Percentiles rank a stretch among this genome's conserved stretches.
Conservation (phyloP, 2,329 filamentous ascomycete species). For the Fusarium poae region DNA sequence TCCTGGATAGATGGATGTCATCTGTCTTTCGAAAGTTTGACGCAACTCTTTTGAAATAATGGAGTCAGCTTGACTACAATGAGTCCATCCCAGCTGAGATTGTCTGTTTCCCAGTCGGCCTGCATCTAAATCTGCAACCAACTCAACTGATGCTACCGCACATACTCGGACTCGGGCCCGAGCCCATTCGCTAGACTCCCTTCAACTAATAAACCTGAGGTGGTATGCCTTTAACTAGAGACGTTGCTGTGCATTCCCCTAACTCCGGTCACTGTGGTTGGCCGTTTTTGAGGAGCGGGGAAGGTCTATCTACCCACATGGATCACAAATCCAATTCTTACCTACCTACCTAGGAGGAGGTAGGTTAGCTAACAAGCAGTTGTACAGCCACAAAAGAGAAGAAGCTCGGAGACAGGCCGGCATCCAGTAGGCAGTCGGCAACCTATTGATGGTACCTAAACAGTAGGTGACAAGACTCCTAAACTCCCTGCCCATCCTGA, state of each 20-base stretch:
- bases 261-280: slow-evolving; percentile 23
- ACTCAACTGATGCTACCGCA: neutral
- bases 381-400: neutral
- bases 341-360: no score
- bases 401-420: neutral
- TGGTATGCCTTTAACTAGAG: neutral
- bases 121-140: slow-evolving; percentile 1
- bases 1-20: slow-evolving; percentile 1
- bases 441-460: no score
- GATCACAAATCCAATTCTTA: slow-evolving; percentile 4
- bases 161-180: neutral
- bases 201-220: neutral
- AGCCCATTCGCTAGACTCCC: slow-evolving; percentile 5
- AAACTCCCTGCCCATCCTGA: neutral
- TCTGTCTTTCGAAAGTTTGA: slow-evolving; percentile 8
- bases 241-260: slow-evolving; percentile 3
- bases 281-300: slow-evolving; percentile 19
- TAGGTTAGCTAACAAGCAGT: no score
- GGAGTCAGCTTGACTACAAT: slow-evolving; percentile 5
- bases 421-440: neutral
- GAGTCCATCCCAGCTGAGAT: neutral
- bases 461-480: neutral
- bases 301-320: neutral
- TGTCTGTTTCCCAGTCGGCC: neutral
- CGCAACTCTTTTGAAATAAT: slow-evolving; percentile 10